These are phyloP conservation scores for Dendrostoma leiphaemia DNA, from an alignment of 2,329 filamentous ascomycete species.

Conservation along the genomic window DNA sequence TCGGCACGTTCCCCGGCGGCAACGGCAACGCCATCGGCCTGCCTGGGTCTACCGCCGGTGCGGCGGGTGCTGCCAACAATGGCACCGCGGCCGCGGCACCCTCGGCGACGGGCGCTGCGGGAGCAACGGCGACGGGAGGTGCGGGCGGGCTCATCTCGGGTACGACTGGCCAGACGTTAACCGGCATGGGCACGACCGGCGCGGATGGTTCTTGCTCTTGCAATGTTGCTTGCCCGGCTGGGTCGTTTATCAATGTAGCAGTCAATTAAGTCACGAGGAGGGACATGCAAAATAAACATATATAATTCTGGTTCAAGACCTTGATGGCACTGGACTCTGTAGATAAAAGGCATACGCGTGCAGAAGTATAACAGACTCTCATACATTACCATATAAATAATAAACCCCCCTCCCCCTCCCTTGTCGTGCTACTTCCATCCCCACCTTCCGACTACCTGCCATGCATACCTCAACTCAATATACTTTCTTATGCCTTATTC, in stretches of 20 bases:
- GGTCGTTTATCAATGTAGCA: not conserved
- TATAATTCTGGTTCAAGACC: too few relatives aligned
- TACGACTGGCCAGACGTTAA: not conserved
- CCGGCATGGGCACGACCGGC: not conserved
- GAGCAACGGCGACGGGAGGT: not conserved
- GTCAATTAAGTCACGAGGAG: too few relatives aligned
- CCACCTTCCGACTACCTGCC: too few relatives aligned
- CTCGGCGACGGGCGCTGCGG: not conserved
- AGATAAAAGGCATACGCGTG: too few relatives aligned
- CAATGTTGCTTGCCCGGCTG: conserved; percentile 4
- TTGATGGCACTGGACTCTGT: too few relatives aligned
- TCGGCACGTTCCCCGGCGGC: conserved; percentile 9
- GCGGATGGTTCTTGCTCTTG: conserved; percentile 1
- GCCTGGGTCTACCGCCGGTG: not conserved
- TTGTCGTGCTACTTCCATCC: too few relatives aligned
- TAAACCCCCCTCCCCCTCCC: too few relatives aligned
- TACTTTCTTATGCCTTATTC: too few relatives aligned
- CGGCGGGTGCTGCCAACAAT: not conserved
- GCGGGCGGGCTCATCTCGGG: not conserved
- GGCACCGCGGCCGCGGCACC: not conserved
- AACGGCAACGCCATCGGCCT: conserved; percentile 14
- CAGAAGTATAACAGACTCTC: too few relatives aligned
- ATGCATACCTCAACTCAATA: too few relatives aligned
- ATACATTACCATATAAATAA: too few relatives aligned
- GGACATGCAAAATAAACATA: too few relatives aligned